Conservation (phyloP, 116 monocot species). For the Dioscorea cayenensis region DNA sequence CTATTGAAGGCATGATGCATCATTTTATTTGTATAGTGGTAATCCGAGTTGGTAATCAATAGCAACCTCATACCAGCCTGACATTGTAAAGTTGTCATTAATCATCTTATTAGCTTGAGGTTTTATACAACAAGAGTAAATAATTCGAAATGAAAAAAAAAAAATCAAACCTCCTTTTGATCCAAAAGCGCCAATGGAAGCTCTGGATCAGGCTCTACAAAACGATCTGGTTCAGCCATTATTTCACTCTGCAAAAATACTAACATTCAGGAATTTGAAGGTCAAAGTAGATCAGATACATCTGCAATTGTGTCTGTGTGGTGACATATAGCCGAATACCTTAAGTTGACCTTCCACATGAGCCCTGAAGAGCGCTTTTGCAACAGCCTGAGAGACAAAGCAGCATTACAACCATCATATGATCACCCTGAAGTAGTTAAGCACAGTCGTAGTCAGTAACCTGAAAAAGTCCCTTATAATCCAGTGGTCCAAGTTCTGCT, state of each 20-base stretch:
- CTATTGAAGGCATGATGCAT: slow-evolving; percentile 94
- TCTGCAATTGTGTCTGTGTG: not conserved
- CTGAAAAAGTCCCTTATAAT: slow-evolving; percentile 86
- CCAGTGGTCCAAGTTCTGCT: slow-evolving; percentile 71
- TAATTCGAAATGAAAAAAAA: not conserved
- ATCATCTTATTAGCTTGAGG: slow-evolving; percentile 1
- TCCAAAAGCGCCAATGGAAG: slow-evolving; percentile 93
- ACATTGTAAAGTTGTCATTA: slow-evolving; percentile 5
- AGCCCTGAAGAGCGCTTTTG: slow-evolving; percentile 84
- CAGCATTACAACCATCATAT: not conserved
- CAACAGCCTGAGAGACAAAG: slow-evolving; percentile 66
- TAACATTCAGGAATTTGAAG: slow-evolving; percentile 9
- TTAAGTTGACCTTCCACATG: slow-evolving; percentile 97
- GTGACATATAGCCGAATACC: slow-evolving; percentile 24
- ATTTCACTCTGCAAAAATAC: slow-evolving; percentile 70
- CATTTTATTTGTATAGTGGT: slow-evolving; percentile 97
- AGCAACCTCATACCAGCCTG: slow-evolving; percentile 87
- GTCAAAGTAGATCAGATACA: not conserved
- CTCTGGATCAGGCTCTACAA: slow-evolving; percentile 93
- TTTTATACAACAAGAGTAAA: not conserved
- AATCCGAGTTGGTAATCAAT: slow-evolving; percentile 94
- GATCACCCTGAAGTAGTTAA: not conserved
- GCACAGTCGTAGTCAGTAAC: slow-evolving; percentile 19
- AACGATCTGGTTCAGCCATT: slow-evolving; percentile 83
- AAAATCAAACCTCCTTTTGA: slow-evolving; percentile 78